phyloP scores from a whole-genome alignment of 2,329 filamentous ascomycete species.

The Nigrospora oryzae region DNA sequence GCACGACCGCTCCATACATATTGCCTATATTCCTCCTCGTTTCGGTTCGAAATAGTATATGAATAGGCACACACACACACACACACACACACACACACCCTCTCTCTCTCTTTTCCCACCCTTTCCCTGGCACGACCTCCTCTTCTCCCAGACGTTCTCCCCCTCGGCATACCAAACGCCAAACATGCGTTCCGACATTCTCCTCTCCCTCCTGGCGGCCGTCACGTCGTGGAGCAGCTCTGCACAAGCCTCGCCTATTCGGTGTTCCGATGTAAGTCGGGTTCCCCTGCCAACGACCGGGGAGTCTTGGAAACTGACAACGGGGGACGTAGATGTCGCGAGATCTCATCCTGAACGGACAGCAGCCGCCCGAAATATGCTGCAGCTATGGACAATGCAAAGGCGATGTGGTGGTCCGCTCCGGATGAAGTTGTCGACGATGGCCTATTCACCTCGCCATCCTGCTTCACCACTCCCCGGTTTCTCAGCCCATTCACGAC shows the following conservation, averaged over 20 bases:
- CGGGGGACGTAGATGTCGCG: constrained; percentile 2
- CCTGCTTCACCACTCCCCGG: too few species aligned
- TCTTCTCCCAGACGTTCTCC: too few species aligned
- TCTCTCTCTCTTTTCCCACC: too few species aligned
- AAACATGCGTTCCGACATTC: constrained; percentile 1
- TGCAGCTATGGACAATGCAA: constrained; percentile 6
- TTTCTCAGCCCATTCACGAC: too few species aligned
- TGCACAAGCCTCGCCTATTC: constrained; percentile 4
- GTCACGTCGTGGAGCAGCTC: not conserved
- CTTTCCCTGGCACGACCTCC: too few species aligned
- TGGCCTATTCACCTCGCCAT: not conserved
- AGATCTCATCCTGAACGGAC: constrained; percentile 5
- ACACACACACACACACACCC: too few species aligned
- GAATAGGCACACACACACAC: too few species aligned
- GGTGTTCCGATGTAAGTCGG: constrained; percentile 3
- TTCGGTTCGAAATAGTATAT: too few species aligned
- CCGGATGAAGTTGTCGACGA: not conserved
- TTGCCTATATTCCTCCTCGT: too few species aligned
- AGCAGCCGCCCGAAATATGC: constrained; percentile 3
- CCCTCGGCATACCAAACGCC: too few species aligned
- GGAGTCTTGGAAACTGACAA: not conserved
- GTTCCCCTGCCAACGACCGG: not conserved
- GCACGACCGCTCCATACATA: too few species aligned
- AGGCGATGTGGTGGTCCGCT: constrained; percentile 3
- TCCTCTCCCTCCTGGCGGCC: not conserved